A percentile compares a stretch with the other conserved stretches of the same genome.
phyloP scores from a whole-genome alignment of 306 rosid genomes.

The Clitoria ternatea region DNA sequence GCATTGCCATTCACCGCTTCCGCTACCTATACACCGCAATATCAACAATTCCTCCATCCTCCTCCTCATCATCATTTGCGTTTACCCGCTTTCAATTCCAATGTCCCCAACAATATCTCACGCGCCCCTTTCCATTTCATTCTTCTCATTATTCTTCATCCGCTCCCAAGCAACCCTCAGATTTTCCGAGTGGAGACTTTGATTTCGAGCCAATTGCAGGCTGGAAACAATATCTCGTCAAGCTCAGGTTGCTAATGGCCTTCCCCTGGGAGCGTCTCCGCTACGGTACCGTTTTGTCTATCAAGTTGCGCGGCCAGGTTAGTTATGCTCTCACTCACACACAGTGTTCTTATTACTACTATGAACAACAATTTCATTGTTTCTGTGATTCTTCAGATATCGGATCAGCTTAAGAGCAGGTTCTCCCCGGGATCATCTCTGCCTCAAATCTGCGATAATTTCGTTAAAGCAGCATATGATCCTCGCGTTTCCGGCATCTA shows the following conservation, averaged over 20 bases:
- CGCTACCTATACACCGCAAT: not conserved
- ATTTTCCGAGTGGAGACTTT: constrained; percentile 69
- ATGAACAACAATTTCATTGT: too few relatives aligned
- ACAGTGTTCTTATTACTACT: too few relatives aligned
- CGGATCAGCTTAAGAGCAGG: constrained; percentile 78
- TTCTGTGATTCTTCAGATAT: constrained; percentile 42
- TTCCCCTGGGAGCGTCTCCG: constrained; percentile 85
- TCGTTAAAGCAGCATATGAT: constrained; percentile 85
- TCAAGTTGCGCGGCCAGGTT: constrained; percentile 95
- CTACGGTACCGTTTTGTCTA: constrained; percentile 62
- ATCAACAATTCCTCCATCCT: not conserved
- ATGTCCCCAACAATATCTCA: not conserved
- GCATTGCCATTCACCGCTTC: constrained; percentile 1
- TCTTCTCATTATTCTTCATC: constrained; percentile 12
- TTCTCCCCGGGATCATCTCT: constrained; percentile 69
- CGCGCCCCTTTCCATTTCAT: constrained; percentile 35
- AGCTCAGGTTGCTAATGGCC: constrained; percentile 70
- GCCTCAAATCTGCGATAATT: constrained; percentile 85
- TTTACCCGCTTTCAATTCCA: constrained; percentile 23
- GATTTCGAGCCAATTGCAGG: constrained; percentile 45
- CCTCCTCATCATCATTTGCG: not conserved
- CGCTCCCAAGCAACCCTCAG: constrained; percentile 1
- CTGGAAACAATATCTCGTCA: constrained; percentile 59
- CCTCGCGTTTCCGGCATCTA: constrained; percentile 82
- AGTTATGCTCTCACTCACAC: too few relatives aligned